These are phyloP conservation scores for Dillenia turbinata DNA, from an alignment of 164 flowering plant species.

Conservation along the genomic window DNA sequence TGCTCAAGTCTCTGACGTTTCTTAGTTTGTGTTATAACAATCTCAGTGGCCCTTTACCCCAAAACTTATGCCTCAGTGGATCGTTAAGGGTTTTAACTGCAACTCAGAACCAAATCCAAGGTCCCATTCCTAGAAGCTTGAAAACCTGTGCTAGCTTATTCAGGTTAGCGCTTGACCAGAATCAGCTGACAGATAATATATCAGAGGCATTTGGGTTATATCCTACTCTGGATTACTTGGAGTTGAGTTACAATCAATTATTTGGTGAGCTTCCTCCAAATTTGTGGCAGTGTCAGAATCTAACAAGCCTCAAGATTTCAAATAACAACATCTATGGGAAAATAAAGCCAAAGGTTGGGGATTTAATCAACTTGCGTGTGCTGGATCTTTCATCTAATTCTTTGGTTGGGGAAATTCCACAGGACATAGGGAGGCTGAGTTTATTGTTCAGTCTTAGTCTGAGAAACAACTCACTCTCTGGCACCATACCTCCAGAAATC, in stretches of 20 bases:
- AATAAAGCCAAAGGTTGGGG: background rate
- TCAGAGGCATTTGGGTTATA: no score
- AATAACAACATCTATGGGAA: no score
- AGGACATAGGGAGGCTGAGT: conserved; percentile 4
- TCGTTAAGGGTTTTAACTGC: background rate
- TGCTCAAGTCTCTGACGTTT: background rate
- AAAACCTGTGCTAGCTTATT: no score
- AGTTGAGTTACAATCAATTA: no score
- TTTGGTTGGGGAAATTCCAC: conserved; percentile 8
- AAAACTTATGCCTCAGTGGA: background rate
- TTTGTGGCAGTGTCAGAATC: no score
- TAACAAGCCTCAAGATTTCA: no score
- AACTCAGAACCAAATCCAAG: background rate
- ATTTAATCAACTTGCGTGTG: background rate
- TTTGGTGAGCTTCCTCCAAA: no score
- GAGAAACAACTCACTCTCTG: conserved; percentile 4
- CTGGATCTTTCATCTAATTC: conserved; percentile 9
- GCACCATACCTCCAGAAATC: conserved; percentile 2
- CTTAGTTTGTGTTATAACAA: background rate
- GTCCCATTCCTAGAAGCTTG: conserved; percentile 2
- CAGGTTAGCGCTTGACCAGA: no score
- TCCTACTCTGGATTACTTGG: no score
- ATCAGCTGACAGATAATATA: no score
- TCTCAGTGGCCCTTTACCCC: conserved; percentile 5
- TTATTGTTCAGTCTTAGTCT: background rate